phyloP scores from a whole-genome alignment of 2,329 filamentous ascomycete genomes.

The Fusarium verticillioides region DNA sequence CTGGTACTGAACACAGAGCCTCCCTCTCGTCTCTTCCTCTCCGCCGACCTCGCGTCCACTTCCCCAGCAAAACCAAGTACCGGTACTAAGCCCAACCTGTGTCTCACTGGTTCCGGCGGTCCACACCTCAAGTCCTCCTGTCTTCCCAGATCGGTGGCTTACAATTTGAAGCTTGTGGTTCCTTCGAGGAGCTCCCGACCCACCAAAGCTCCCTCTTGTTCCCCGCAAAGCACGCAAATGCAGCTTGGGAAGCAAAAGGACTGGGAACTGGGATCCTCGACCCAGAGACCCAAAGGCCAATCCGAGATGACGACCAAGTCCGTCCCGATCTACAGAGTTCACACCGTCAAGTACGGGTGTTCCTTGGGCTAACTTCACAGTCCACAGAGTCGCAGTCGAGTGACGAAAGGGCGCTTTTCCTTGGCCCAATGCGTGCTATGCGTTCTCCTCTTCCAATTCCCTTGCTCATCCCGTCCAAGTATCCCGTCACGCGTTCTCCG shows the following conservation, averaged over 20 bases:
- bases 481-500: constrained; percentile 38
- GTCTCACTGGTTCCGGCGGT: constrained; percentile 34
- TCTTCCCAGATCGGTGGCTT: constrained; percentile 40
- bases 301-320: constrained; percentile 33
- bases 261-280: constrained; percentile 13
- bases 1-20: neutral
- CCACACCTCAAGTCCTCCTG: neutral
- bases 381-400: constrained; percentile 31
- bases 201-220: constrained; percentile 32
- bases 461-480: constrained; percentile 35
- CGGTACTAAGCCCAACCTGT: constrained; percentile 6
- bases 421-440: constrained; percentile 40
- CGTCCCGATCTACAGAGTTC: constrained; percentile 46
- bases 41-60: constrained; percentile 12
- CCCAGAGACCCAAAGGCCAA: neutral
- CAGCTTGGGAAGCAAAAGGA: constrained; percentile 4
- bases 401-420: constrained; percentile 33
- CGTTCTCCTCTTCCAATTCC: neutral
- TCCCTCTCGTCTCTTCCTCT: neutral
- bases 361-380: constrained; percentile 36
- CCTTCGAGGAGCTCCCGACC: constrained; percentile 30
- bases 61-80: constrained; percentile 12
- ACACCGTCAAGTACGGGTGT: constrained; percentile 42
- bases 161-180: constrained; percentile 3
- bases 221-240: constrained; percentile 39